These are phyloP conservation scores for Panicum hallii DNA, from an alignment of 202 grass and related monocot genomes.

Conservation along the genomic window DNA sequence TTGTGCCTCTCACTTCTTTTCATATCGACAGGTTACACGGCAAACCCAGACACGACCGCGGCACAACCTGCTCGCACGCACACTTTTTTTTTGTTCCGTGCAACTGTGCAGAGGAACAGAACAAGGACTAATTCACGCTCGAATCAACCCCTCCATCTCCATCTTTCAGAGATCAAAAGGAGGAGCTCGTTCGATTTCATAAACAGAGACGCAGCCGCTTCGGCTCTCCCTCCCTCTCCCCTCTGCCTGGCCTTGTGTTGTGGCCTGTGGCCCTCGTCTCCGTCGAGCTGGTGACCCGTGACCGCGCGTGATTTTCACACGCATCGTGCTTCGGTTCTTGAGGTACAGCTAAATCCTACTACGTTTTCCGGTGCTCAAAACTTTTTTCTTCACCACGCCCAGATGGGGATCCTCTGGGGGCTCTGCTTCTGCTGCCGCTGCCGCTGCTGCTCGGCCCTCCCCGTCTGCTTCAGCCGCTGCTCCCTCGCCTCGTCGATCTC, in stretches of 20 bases:
- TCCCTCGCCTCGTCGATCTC: slow-evolving; percentile 76
- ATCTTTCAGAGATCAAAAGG: slow-evolving; percentile 45
- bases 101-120: slow-evolving; percentile 20
- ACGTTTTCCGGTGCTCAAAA: not conserved
- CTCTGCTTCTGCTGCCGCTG: slow-evolving; percentile 64
- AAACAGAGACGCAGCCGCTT: not conserved
- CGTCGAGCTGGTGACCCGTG: slow-evolving; percentile 17
- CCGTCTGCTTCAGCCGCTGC: slow-evolving; percentile 50
- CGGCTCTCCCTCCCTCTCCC: not conserved
- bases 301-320: not conserved
- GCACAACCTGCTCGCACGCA: slow-evolving; percentile 12
- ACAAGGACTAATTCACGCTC: slow-evolving; percentile 1
- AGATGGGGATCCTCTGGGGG: slow-evolving; percentile 70
- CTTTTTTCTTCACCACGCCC: slow-evolving; percentile 53
- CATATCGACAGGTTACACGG: slow-evolving; percentile 45
- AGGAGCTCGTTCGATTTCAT: not conserved
- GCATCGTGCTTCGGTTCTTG: slow-evolving; percentile 4
- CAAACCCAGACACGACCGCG: slow-evolving; percentile 1
- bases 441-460: slow-evolving; percentile 53
- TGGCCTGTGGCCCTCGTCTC: not conserved
- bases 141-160: slow-evolving; percentile 36
- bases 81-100: not conserved
- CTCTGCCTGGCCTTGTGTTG: not conserved
- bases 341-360: slow-evolving; percentile 37
- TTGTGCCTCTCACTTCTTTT: slow-evolving; percentile 27